Percentiles rank a stretch among this genome's conserved stretches.
Evolutionary conservation across 139 green algal genomes (phyloP).

Genomic region (Closterium sp.): DNA sequence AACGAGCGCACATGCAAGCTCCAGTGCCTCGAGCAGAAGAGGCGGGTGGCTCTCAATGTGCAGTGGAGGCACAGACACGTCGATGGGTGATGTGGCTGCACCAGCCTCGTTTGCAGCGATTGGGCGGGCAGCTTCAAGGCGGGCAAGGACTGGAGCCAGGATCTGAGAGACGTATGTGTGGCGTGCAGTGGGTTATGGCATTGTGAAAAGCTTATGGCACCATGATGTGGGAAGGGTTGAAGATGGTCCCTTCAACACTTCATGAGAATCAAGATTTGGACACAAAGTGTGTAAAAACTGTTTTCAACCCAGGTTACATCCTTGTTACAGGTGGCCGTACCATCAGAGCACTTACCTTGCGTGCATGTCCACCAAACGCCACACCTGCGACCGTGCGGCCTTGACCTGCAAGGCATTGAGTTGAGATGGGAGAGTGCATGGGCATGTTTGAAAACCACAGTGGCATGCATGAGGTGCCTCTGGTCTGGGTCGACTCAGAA

Average conservation of each 20-base stretch:
- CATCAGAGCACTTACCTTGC: neutral
- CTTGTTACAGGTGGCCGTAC: neutral
- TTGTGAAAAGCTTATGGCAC: too few relatives aligned
- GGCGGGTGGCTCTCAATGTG: neutral
- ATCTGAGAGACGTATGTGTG: neutral
- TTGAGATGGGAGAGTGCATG: too few relatives aligned
- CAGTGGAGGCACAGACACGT: neutral
- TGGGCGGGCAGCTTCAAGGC: neutral
- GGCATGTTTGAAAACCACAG: too few relatives aligned
- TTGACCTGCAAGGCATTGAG: neutral
- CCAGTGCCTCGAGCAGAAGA: neutral
- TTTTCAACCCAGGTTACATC: neutral
- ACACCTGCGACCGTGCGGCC: neutral
- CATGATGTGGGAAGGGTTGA: neutral
- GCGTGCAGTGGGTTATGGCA: too few relatives aligned
- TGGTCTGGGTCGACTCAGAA: too few relatives aligned
- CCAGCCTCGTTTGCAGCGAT: neutral
- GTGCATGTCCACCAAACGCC: neutral
- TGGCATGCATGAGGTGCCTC: too few relatives aligned
- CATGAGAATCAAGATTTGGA: neutral
- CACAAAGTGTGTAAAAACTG: neutral
- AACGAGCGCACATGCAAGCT: neutral
- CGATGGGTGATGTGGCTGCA: neutral
- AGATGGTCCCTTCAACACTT: too few relatives aligned
- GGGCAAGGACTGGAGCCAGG: neutral